These are phyloP conservation scores for Lactarius pseudohatsudake DNA, from an alignment of 768 basidiomycete species.

Conservation along the genomic window DNA sequence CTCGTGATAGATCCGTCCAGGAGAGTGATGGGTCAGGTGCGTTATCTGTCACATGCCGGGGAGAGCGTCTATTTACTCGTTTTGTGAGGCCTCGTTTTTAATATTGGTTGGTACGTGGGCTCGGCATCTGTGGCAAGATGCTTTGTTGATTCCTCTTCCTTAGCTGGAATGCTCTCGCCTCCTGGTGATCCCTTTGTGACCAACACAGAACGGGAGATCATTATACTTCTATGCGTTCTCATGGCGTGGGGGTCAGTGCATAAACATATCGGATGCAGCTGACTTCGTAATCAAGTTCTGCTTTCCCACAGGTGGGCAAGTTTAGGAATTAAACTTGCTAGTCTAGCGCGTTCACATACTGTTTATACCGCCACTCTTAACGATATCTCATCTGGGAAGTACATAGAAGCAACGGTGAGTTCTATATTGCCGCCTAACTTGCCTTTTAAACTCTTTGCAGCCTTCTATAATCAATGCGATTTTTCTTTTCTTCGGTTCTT, in stretches of 20 bases:
- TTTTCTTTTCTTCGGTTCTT: conserved; percentile 63
- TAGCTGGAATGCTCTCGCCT: conserved; percentile 65
- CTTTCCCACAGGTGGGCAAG: conserved; percentile 54
- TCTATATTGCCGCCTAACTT: conserved; percentile 33
- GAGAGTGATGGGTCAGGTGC: conserved; percentile 56
- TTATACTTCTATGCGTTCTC: conserved; percentile 50
- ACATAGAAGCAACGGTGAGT: conserved; percentile 50
- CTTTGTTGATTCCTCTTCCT: background rate
- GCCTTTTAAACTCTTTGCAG: conserved; percentile 34
- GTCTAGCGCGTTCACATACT: conserved; percentile 50
- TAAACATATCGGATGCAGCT: conserved; percentile 37
- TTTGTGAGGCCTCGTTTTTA: conserved; percentile 56
- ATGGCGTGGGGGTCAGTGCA: conserved; percentile 52
- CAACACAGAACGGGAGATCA: conserved; percentile 63
- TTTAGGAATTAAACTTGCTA: conserved; percentile 62
- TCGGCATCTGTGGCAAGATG: background rate
- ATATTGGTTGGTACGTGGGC: conserved; percentile 55
- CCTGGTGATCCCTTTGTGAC: conserved; percentile 67
- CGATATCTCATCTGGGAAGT: conserved; percentile 50
- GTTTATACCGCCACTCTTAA: conserved; percentile 40
- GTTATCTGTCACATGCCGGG: conserved; percentile 20
- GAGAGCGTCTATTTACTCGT: conserved; percentile 8
- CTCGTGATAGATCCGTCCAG: conserved; percentile 56
- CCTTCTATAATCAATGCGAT: conserved; percentile 59
- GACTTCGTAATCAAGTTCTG: background rate